phyloP scores from a whole-genome alignment of 441 rosid species.

The Hura crepitans region DNA sequence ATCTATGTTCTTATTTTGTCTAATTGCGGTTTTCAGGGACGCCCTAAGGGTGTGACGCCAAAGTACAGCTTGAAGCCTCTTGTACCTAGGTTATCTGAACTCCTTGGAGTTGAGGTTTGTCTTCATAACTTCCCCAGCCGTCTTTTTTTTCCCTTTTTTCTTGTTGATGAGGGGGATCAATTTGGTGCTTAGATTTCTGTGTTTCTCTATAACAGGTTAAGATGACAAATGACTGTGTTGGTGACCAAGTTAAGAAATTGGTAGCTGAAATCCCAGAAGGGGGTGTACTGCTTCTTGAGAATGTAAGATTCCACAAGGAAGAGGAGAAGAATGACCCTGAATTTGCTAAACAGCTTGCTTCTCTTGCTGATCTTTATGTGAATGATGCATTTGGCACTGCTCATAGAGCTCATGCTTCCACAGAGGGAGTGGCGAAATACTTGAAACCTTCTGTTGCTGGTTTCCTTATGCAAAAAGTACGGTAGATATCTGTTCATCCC shows the following conservation, averaged over 20 bases:
- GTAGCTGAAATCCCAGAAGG: constrained; percentile 70
- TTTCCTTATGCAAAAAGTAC: constrained; percentile 93
- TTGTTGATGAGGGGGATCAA: no score
- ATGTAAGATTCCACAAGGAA: constrained; percentile 84
- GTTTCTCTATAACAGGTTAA: constrained; percentile 47
- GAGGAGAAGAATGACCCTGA: constrained; percentile 98
- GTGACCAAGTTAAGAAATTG: constrained; percentile 73
- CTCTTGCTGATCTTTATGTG: constrained; percentile 80
- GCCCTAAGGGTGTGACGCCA: constrained; percentile 97
- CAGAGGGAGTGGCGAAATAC: constrained; percentile 88
- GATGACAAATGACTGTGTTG: constrained; percentile 82
- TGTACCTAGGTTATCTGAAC: constrained; percentile 85
- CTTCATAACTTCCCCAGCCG: background rate
- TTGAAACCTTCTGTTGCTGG: constrained; percentile 97
- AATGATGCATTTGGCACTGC: constrained; percentile 97
- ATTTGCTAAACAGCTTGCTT: constrained; percentile 90
- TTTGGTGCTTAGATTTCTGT: constrained; percentile 12
- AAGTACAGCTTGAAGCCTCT: constrained; percentile 95
- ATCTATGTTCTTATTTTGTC: constrained; percentile 4
- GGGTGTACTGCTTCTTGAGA: constrained; percentile 79
- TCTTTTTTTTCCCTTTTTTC: background rate
- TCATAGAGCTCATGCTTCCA: constrained; percentile 96
- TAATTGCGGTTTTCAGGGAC: constrained; percentile 61
- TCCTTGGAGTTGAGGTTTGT: constrained; percentile 76
- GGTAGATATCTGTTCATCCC: background rate